phyloP scores from a whole-genome alignment of 2,329 filamentous ascomycete genomes.

The Clarireedia hainanense region DNA sequence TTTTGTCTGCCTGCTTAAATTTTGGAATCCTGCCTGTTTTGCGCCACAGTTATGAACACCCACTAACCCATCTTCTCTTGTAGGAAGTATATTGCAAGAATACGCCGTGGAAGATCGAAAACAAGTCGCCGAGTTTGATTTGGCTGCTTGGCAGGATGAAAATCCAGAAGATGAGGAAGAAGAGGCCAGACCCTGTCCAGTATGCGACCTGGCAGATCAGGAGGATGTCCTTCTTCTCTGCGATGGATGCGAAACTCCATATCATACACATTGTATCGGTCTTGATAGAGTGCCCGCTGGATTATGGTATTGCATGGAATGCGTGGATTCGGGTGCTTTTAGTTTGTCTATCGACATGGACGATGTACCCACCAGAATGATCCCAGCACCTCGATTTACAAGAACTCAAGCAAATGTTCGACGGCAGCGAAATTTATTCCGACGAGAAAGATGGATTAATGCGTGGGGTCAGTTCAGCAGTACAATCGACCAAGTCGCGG shows the following conservation, averaged over 20 bases:
- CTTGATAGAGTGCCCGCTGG: slow-evolving; percentile 68
- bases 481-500: slow-evolving; percentile 57
- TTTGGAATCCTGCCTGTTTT: not conserved
- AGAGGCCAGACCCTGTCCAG: slow-evolving; percentile 65
- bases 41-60: not conserved
- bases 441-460: slow-evolving; percentile 80
- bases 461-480: slow-evolving; percentile 65
- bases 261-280: slow-evolving; percentile 87
- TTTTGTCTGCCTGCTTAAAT: too few species aligned
- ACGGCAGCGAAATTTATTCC: slow-evolving; percentile 50
- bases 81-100: slow-evolving; percentile 48
- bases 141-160: slow-evolving; percentile 65
- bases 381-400: slow-evolving; percentile 24
- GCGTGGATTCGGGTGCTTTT: slow-evolving; percentile 35
- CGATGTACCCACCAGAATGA: not conserved
- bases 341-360: not conserved
- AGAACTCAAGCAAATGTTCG: slow-evolving; percentile 53
- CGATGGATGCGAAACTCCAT: slow-evolving; percentile 81
- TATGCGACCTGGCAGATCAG: slow-evolving; percentile 75
- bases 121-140: slow-evolving; percentile 84
- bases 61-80: slow-evolving; percentile 12
- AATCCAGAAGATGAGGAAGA: slow-evolving; percentile 62
- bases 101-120: slow-evolving; percentile 72
- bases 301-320: slow-evolving; percentile 88
- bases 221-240: slow-evolving; percentile 83